Percentiles rank a stretch among this genome's conserved stretches.
These are phyloP conservation scores for Aureobasidium pullulans DNA, from an alignment of 2,329 filamentous ascomycete genomes.

Conservation along the genomic window DNA sequence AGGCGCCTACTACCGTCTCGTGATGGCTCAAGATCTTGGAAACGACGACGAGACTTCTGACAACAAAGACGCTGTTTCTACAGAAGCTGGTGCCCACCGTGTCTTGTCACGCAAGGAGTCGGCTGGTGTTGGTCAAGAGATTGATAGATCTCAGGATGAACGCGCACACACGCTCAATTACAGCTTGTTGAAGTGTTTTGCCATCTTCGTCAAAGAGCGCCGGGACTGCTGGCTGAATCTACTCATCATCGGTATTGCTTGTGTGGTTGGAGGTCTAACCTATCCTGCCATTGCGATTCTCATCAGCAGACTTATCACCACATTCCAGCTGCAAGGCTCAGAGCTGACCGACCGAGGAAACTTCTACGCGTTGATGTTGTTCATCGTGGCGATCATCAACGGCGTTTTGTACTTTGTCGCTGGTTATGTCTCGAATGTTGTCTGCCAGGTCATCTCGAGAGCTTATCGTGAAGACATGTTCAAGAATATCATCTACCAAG, in stretches of 20 bases:
- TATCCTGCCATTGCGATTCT: constrained; percentile 69
- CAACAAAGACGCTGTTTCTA: neutral
- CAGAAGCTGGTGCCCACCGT: neutral
- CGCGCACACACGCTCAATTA: neutral
- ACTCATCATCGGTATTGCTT: constrained; percentile 69
- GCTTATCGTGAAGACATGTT: constrained; percentile 30
- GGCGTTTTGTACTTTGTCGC: constrained; percentile 37
- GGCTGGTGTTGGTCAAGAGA: neutral
- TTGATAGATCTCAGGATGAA: neutral
- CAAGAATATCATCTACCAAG: constrained; percentile 34
- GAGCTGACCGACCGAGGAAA: constrained; percentile 62
- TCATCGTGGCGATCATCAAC: constrained; percentile 46
- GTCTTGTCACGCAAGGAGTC: neutral
- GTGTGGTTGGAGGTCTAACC: constrained; percentile 74
- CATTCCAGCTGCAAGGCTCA: constrained; percentile 53
- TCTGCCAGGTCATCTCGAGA: neutral
- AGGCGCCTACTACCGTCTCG: constrained; percentile 36
- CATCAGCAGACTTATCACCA: constrained; percentile 79
- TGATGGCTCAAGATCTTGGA: constrained; percentile 41
- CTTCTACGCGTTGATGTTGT: constrained; percentile 84
- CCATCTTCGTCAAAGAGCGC: constrained; percentile 27
- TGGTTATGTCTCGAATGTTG: constrained; percentile 36
- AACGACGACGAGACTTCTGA: neutral
- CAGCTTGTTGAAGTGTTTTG: neutral
- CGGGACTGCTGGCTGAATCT: constrained; percentile 64